These are phyloP conservation scores for Salicornia ramosissima DNA, from an alignment of 148 eudicot species.

Conservation along the genomic window DNA sequence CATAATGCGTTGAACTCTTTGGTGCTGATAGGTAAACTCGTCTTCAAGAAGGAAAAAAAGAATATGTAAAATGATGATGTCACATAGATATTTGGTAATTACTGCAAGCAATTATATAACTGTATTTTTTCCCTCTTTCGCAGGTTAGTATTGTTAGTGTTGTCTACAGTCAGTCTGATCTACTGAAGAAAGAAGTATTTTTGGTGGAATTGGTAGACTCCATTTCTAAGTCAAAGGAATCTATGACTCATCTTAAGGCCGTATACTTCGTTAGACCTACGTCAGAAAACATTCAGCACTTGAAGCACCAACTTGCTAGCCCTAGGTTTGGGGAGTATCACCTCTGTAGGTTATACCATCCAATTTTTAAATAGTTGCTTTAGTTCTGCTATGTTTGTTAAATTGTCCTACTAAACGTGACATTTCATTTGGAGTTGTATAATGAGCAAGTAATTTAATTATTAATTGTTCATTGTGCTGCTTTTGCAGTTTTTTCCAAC, in stretches of 20 bases:
- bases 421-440: background rate
- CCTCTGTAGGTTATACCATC: conserved; percentile 58
- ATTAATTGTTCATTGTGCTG: conserved; percentile 12
- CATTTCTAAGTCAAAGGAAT: conserved; percentile 78
- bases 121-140: background rate
- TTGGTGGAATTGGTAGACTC: conserved; percentile 87
- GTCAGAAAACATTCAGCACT: conserved; percentile 66
- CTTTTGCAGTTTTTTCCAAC: conserved; percentile 80
- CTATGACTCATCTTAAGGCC: conserved; percentile 98
- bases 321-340: conserved; percentile 97
- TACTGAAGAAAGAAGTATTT: conserved; percentile 92
- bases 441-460: conserved; percentile 15
- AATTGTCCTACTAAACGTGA: background rate
- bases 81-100: background rate
- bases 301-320: conserved; percentile 77
- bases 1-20: background rate
- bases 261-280: conserved; percentile 86
- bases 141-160: conserved; percentile 84
- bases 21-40: background rate
- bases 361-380: conserved; percentile 3
- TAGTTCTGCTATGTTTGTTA: background rate
- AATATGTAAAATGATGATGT: background rate
- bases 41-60: background rate
- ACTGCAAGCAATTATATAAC: background rate
- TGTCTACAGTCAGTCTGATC: conserved; percentile 91